These are phyloP conservation scores for Suillus hirtellus DNA, from an alignment of 768 basidiomycete species.

Conservation along the genomic window DNA sequence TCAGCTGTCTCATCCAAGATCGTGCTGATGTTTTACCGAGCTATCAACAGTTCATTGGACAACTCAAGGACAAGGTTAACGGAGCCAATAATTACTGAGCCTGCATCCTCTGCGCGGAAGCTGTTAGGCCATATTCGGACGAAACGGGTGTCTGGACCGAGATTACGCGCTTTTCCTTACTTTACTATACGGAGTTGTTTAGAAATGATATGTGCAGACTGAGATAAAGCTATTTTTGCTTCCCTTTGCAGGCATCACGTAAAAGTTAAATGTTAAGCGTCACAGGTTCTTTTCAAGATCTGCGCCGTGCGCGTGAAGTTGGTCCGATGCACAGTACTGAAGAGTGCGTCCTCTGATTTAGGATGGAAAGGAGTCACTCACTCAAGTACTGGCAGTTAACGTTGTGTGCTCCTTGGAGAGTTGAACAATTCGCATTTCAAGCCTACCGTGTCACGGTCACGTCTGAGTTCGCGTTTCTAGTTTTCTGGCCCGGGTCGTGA, in stretches of 20 bases:
- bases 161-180: conserved; percentile 1
- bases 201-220: neutral
- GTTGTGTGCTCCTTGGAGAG: neutral
- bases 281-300: neutral
- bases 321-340: neutral
- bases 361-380: neutral
- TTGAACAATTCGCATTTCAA: neutral
- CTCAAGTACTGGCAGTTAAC: neutral
- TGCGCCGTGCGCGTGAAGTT: neutral
- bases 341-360: neutral
- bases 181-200: conserved; percentile 5
- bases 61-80: conserved; percentile 81
- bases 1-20: conserved; percentile 93
- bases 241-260: neutral
- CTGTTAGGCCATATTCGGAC: neutral
- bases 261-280: neutral
- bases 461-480: neutral
- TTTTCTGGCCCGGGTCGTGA: neutral
- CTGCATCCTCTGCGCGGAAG: neutral
- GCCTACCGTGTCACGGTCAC: neutral
- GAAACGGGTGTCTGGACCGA: conserved; percentile 1
- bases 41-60: conserved; percentile 91
- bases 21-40: conserved; percentile 92
- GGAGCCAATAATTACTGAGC: conserved; percentile 34
- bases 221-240: conserved; percentile 3